These are phyloP conservation scores for Psilocybe cubensis DNA, from an alignment of 768 basidiomycete species.

Conservation along the genomic window DNA sequence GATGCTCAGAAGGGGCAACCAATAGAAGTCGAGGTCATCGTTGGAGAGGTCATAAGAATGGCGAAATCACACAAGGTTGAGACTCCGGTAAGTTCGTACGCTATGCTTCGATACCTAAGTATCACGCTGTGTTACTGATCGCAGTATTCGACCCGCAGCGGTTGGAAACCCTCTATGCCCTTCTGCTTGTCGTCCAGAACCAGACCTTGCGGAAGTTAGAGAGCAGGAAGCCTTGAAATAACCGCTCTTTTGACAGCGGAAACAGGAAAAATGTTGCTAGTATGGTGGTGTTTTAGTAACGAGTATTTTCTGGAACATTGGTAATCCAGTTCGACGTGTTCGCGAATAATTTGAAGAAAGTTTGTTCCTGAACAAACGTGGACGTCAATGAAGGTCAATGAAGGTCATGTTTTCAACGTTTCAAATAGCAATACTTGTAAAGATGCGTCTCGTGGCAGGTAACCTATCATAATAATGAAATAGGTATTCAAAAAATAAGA, in stretches of 20 bases:
- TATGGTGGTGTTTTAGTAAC: no score
- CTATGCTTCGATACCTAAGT: not conserved
- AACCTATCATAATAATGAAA: no score
- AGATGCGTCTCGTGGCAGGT: no score
- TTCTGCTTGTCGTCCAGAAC: slow-evolving; percentile 64
- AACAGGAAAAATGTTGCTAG: no score
- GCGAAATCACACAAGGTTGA: slow-evolving; percentile 46
- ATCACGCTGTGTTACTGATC: not conserved
- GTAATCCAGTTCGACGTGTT: no score
- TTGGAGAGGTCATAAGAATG: slow-evolving; percentile 63
- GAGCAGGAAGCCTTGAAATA: not conserved
- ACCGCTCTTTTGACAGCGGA: not conserved
- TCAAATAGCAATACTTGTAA: no score
- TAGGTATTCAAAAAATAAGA: no score
- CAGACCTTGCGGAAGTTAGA: slow-evolving; percentile 51
- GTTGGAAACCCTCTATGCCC: slow-evolving; percentile 63
- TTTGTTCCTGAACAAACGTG: no score
- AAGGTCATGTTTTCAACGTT: no score
- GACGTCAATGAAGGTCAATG: no score
- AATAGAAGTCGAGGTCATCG: slow-evolving; percentile 68
- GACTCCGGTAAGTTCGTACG: slow-evolving; percentile 48
- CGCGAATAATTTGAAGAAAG: no score
- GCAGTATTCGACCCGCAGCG: slow-evolving; percentile 36
- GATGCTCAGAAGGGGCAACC: slow-evolving; percentile 57
- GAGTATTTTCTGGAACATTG: no score